Percentiles rank a stretch among this genome's conserved stretches.
Evolutionary conservation across 148 eudicot genomes (phyloP).

Genomic region (Dysphania ambrosioides): DNA sequence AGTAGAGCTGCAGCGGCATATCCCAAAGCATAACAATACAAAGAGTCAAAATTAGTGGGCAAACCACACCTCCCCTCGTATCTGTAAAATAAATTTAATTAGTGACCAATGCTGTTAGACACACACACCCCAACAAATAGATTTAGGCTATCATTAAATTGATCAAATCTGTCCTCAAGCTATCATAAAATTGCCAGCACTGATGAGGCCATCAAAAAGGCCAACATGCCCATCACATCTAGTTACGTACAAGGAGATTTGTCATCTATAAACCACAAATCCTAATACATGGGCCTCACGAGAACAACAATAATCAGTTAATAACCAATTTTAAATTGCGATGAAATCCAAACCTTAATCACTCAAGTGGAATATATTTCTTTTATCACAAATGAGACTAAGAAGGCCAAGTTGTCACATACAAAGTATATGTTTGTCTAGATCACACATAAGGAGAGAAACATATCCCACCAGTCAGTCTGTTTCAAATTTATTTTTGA

Average conservation of each 20-base stretch:
- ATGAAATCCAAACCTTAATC: background rate
- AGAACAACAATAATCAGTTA: background rate
- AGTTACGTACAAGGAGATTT: no score
- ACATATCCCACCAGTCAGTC: background rate
- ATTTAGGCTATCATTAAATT: no score
- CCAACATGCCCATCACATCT: background rate
- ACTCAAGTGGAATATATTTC: background rate
- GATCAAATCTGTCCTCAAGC: no score
- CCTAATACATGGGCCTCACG: background rate
- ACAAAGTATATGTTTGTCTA: background rate
- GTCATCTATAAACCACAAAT: background rate
- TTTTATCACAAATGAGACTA: background rate
- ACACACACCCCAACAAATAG: background rate
- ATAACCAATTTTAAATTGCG: background rate
- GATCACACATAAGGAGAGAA: background rate
- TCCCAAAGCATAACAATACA: slow-evolving; percentile 96
- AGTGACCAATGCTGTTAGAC: slow-evolving; percentile 10
- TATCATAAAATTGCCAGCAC: background rate
- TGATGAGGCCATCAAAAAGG: background rate
- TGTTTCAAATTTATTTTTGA: no score
- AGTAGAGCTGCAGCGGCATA: slow-evolving; percentile 93
- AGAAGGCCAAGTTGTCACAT: background rate
- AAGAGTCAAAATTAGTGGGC: slow-evolving; percentile 92
- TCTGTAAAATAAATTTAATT: slow-evolving; percentile 34
- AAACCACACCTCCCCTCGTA: slow-evolving; percentile 98